Evolutionary conservation across 192 early-diverging fungal species (phyloP).

Genomic region (Coemansia sp.): DNA sequence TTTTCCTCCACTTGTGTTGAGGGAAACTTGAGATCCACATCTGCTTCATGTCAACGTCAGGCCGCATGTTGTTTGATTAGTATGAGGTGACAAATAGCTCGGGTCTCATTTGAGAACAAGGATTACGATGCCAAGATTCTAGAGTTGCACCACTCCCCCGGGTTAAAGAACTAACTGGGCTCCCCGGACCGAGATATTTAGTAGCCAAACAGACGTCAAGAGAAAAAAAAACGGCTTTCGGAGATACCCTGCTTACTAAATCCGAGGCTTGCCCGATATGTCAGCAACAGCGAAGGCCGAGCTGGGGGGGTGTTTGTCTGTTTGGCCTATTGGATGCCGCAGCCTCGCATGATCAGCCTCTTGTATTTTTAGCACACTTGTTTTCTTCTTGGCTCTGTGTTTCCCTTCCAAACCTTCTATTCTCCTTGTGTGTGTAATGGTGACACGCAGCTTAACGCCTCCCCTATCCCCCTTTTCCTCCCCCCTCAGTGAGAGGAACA

Average conservation of each 20-base stretch:
- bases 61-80: not conserved
- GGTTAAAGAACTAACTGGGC: not conserved
- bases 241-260: conserved; percentile 22
- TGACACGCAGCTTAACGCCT: not conserved
- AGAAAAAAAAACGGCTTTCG: conserved; percentile 25
- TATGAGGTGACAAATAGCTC: not conserved
- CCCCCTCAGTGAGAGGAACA: not conserved
- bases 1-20: not conserved
- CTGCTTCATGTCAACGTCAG: not conserved
- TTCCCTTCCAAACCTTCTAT: conserved; percentile 1
- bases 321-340: conserved; percentile 4
- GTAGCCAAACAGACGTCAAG: not conserved
- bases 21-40: not conserved
- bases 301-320: not conserved
- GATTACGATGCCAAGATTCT: not conserved
- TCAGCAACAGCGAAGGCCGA: conserved; percentile 9
- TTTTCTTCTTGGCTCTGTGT: not conserved
- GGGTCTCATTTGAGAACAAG: not conserved
- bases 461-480: not conserved
- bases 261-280: conserved; percentile 33
- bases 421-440: not conserved
- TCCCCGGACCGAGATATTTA: not conserved
- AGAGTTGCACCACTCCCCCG: too few species aligned
- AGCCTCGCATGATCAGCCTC: conserved; percentile 15
- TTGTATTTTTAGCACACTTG: conserved; percentile 16